phyloP scores from a whole-genome alignment of 306 rosid species.

The Phaseolus lunatus region DNA sequence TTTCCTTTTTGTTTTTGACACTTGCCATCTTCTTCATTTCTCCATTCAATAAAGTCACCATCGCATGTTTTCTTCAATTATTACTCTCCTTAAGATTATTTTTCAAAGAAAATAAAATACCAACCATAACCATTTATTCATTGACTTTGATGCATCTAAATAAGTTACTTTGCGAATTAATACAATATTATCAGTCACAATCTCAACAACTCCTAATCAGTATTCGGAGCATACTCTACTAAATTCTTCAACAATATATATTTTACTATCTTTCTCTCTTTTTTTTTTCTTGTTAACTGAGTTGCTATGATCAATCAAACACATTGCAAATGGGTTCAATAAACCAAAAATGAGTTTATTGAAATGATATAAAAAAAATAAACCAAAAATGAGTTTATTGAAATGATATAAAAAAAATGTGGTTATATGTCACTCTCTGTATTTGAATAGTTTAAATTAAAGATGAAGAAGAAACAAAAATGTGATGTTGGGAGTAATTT shows the following conservation, averaged over 20 bases:
- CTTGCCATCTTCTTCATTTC: not conserved
- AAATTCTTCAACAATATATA: no score
- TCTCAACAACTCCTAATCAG: no score
- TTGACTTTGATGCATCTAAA: no score
- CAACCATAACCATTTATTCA: not conserved
- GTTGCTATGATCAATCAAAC: not conserved
- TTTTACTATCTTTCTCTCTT: no score
- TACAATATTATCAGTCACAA: no score
- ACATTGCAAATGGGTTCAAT: not conserved
- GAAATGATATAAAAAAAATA: not conserved
- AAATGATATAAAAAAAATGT: not conserved
- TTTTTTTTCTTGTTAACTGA: no score
- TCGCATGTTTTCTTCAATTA: constrained; percentile 37
- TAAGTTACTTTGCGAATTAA: no score
- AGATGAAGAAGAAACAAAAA: not conserved
- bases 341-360: not conserved
- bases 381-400: not conserved
- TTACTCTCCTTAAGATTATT: not conserved
- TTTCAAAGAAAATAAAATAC: not conserved
- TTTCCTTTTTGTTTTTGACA: not conserved
- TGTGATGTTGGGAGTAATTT: not conserved
- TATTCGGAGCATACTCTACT: no score
- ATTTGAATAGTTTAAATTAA: not conserved
- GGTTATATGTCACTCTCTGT: not conserved
- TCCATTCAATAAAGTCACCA: constrained; percentile 39